These are phyloP conservation scores for Colletotrichum viniferum DNA, from an alignment of 2,329 filamentous ascomycete species.

Conservation along the genomic window DNA sequence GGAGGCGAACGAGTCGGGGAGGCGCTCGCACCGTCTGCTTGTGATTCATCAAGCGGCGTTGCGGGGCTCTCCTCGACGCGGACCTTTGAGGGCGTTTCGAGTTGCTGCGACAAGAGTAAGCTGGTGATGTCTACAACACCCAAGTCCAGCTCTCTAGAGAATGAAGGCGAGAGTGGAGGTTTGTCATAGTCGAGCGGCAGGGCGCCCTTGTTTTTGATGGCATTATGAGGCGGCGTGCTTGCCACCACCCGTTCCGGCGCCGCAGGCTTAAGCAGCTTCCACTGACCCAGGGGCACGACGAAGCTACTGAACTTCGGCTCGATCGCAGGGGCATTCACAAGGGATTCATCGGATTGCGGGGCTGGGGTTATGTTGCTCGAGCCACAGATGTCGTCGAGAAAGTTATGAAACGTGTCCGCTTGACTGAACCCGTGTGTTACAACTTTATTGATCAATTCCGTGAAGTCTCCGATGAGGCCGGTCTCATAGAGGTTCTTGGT, in stretches of 20 bases:
- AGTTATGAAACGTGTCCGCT: neutral
- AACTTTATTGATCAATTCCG: neutral
- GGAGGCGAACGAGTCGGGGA: neutral
- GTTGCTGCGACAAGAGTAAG: neutral
- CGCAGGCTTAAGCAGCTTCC: neutral
- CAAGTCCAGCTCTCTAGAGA: neutral
- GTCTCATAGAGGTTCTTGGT: neutral
- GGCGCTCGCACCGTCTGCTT: neutral
- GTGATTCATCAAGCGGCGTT: neutral
- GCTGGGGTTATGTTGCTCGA: neutral
- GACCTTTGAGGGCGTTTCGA: neutral
- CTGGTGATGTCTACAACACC: neutral
- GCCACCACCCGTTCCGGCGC: neutral
- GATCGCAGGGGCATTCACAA: neutral
- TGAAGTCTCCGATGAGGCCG: neutral
- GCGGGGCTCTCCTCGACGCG: neutral
- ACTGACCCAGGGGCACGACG: neutral
- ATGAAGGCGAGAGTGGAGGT: neutral
- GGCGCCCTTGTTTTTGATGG: neutral
- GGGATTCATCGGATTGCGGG: neutral
- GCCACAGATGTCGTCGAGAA: neutral
- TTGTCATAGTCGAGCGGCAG: neutral
- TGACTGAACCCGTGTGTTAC: neutral
- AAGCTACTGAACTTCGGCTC: neutral
- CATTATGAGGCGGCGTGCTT: neutral